Percentiles rank a stretch among this genome's conserved stretches.
Evolutionary conservation across 306 rosid genomes (phyloP).

Genomic region (Cicer cuneatum): DNA sequence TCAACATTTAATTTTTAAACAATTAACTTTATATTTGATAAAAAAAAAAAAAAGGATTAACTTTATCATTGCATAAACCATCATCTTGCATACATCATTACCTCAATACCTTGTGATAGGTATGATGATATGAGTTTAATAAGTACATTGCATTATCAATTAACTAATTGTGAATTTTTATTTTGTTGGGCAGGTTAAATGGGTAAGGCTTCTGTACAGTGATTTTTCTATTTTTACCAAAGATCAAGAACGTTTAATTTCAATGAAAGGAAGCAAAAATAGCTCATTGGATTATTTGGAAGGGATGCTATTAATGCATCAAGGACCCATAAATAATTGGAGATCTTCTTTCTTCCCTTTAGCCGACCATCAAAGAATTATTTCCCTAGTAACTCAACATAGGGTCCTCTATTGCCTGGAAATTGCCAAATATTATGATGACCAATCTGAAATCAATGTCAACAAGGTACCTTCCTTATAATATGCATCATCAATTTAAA

Average conservation of each 20-base stretch:
- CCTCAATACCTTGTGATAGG: constrained; percentile 23
- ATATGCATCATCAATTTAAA: not conserved
- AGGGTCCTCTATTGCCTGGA: constrained; percentile 79
- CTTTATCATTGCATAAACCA: constrained; percentile 15
- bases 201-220: constrained; percentile 72
- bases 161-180: constrained; percentile 1
- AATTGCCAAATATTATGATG: constrained; percentile 78
- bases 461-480: constrained; percentile 58
- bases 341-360: constrained; percentile 92
- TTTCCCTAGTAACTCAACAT: constrained; percentile 60
- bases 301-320: constrained; percentile 77
- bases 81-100: constrained; percentile 36
- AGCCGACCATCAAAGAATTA: constrained; percentile 67
- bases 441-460: constrained; percentile 45
- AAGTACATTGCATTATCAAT: not conserved
- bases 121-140: not conserved
- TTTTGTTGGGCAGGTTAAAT: constrained; percentile 66
- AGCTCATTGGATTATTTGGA: constrained; percentile 70
- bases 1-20: not conserved
- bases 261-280: constrained; percentile 56
- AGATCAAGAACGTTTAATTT: constrained; percentile 57
- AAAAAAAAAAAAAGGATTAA: not conserved
- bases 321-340: constrained; percentile 89
- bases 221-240: constrained; percentile 61
- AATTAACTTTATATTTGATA: not conserved